phyloP scores from a whole-genome alignment of 2,329 filamentous ascomycete species.

The Pseudopithomyces chartarum region DNA sequence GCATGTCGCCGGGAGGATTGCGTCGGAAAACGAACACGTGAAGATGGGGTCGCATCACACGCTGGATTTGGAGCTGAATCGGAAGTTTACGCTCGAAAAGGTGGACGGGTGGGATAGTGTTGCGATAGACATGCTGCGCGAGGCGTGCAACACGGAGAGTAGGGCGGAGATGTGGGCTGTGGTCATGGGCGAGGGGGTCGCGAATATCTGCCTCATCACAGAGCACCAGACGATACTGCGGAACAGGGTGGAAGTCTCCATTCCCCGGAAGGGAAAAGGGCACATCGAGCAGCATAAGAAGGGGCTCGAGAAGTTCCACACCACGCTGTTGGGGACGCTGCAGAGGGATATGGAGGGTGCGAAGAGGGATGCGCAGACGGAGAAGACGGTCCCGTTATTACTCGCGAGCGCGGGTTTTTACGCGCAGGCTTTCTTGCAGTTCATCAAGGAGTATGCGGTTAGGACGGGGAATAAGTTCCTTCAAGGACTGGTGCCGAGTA shows the following conservation, averaged over 20 bases:
- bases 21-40: slow-evolving; percentile 69
- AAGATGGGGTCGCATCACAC: slow-evolving; percentile 72
- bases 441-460: slow-evolving; percentile 66
- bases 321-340: slow-evolving; percentile 75
- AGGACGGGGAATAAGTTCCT: slow-evolving; percentile 75
- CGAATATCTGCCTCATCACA: slow-evolving; percentile 82
- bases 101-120: slow-evolving; percentile 85
- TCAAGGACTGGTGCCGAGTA: slow-evolving; percentile 64
- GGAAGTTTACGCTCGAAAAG: slow-evolving; percentile 89
- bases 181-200: slow-evolving; percentile 88
- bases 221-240: slow-evolving; percentile 79
- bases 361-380: slow-evolving; percentile 10
- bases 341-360: slow-evolving; percentile 76
- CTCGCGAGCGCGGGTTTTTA: slow-evolving; percentile 90
- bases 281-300: slow-evolving; percentile 68
- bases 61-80: slow-evolving; percentile 82
- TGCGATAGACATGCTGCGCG: slow-evolving; percentile 75
- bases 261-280: slow-evolving; percentile 70
- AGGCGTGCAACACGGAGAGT: slow-evolving; percentile 78
- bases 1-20: slow-evolving; percentile 69
- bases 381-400: slow-evolving; percentile 65
- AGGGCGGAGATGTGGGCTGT: slow-evolving; percentile 86
- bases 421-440: slow-evolving; percentile 78
- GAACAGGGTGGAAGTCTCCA: slow-evolving; percentile 68
- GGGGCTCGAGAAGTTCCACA: slow-evolving; percentile 77